Conservation (phyloP, 2,329 filamentous ascomycete species). For the Phoma herbarum region DNA sequence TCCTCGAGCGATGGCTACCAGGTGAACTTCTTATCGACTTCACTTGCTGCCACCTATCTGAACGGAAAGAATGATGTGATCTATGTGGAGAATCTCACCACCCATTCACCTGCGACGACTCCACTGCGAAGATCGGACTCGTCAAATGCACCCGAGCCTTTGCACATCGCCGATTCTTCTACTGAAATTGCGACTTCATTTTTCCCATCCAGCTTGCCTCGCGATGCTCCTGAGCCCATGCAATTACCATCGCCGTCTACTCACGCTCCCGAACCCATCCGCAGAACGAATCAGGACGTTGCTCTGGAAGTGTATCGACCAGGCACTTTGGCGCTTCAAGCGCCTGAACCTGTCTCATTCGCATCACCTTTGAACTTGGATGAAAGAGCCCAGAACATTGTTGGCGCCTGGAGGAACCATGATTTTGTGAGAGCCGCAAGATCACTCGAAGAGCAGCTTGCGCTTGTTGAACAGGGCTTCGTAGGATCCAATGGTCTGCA, state of each 20-base stretch:
- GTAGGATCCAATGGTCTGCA: constrained; percentile 28
- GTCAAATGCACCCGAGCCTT: constrained; percentile 13
- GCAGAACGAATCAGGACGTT: not conserved
- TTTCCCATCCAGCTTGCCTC: not conserved
- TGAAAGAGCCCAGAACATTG: constrained; percentile 2
- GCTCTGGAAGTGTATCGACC: not conserved
- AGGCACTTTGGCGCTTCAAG: not conserved
- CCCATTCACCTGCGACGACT: not conserved
- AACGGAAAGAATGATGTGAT: not conserved
- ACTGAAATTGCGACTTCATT: not conserved
- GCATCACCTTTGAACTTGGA: not conserved
- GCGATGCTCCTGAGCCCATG: not conserved
- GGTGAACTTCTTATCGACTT: not conserved
- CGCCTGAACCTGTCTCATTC: not conserved
- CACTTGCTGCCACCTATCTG: not conserved
- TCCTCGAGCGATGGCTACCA: constrained; percentile 16
- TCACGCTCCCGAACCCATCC: constrained; percentile 1
- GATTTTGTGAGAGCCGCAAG: constrained; percentile 33
- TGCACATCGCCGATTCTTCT: not conserved
- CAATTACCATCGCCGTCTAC: constrained; percentile 1
- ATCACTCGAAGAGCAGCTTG: constrained; percentile 37
- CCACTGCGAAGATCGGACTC: constrained; percentile 8
- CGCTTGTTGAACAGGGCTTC: constrained; percentile 38
- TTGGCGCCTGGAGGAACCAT: constrained; percentile 7
- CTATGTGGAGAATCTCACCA: not conserved